These are phyloP conservation scores for Cystobasidium sp. DNA, from an alignment of 1,284 basidiomycete genomes.

Conservation along the genomic window DNA sequence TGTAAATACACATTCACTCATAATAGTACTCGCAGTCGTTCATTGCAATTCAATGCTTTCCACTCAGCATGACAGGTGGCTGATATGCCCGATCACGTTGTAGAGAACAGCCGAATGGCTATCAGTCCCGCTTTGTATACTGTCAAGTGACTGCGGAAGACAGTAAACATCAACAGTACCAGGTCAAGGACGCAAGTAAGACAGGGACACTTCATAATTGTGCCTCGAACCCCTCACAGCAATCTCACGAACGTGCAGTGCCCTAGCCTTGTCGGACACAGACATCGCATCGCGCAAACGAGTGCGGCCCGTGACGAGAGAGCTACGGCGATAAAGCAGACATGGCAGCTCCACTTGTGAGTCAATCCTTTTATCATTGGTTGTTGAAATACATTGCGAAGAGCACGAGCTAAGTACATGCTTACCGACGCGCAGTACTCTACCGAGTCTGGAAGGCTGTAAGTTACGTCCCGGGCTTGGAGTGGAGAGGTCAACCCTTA, in stretches of 20 bases:
- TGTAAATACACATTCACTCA: no score
- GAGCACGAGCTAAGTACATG: neutral
- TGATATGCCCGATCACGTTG: neutral
- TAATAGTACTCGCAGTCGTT: neutral
- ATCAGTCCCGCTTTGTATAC: neutral
- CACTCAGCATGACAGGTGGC: neutral
- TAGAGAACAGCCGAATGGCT: neutral
- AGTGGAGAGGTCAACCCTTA: neutral
- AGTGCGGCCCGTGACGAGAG: neutral
- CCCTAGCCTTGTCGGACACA: neutral
- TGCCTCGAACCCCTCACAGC: neutral
- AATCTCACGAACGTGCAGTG: constrained; percentile 16
- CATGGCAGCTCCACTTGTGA: constrained; percentile 29
- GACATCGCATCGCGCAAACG: constrained; percentile 6
- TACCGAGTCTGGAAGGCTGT: constrained; percentile 40
- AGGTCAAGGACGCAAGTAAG: no score
- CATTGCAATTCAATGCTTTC: neutral
- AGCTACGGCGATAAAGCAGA: neutral
- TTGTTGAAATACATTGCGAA: no score
- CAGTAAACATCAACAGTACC: no score
- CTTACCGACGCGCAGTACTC: constrained; percentile 29
- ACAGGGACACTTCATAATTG: no score
- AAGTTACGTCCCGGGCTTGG: neutral
- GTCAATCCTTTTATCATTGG: neutral
- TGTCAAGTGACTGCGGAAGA: neutral